Base-by-base conservation (phyloP, 805 yeast species). In the Candida palmyrensis region DNA sequence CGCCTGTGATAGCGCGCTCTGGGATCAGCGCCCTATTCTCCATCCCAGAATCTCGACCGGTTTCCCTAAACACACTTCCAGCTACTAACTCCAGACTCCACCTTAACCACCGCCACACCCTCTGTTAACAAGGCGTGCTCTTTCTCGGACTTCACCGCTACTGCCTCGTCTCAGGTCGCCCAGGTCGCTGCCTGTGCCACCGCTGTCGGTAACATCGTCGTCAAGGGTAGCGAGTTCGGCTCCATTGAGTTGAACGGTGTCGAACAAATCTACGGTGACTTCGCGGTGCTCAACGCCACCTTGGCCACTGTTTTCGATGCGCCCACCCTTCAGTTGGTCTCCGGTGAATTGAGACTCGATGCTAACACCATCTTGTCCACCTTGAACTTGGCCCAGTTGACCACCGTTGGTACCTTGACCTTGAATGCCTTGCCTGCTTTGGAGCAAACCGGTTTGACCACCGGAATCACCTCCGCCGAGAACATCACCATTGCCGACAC, bases 381-480 rank as follows among this genome's bases (percentile, higher is more conserved):
- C 38, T 70, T 90, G 38, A 73, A 82, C 50, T 75, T 89, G 59
- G 95, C 95, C 44, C 68, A 73, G 48, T 77, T 90, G 58, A 70
- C 79, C 57, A 73, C 84, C 45, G 95, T 88, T 45, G 96, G 95
- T 56, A 63, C 86, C 36, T 75, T 92, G 53, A 64, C 70, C 61
- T 79, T 84, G 68, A 73, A 76, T 53, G 87, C 96, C 48, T 75
- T 92, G 59, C 96, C 97, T 56, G 90, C 88, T 47, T 77, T 90
- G 54, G 62, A 68, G 47, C 53, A 62, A 35, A 75, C 88, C 47
- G 78, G 82, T 62, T 83, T 90, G 62, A 54, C 67, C 34, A 39
- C 66, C 29, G 84, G 84, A 62, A 75, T 92, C 53, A 72, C 84
- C 50, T 70, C 79, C 48, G 89, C 94, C 55, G 75, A 77, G 55